A percentile compares a stretch with the other conserved stretches of the same genome.
Evolutionary conservation across 257 asterid genomes (phyloP).

Genomic region (Vinca minor): DNA sequence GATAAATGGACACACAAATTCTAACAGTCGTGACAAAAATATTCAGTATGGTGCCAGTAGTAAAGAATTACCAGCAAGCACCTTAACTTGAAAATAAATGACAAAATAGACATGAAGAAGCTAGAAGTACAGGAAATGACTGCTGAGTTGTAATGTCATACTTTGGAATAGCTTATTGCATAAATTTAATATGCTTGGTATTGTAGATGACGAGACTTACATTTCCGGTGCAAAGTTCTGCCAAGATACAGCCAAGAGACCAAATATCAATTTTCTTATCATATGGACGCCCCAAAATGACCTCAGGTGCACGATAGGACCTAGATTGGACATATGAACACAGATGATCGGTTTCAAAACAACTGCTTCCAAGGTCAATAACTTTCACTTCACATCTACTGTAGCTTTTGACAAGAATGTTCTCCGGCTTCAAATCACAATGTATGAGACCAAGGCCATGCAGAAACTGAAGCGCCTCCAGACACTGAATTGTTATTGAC

Average conservation of each 20-base stretch:
- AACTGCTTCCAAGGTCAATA: constrained; percentile 95
- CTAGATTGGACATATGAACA: constrained; percentile 97
- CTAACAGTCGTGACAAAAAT: background rate
- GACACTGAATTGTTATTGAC: constrained; percentile 93
- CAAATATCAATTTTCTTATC: constrained; percentile 88
- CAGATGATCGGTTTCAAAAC: constrained; percentile 93
- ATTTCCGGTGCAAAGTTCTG: constrained; percentile 96
- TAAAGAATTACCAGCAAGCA: background rate
- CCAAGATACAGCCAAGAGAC: constrained; percentile 99
- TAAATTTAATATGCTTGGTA: background rate
- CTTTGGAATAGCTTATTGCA: background rate
- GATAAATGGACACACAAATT: background rate
- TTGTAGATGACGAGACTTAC: constrained; percentile 42
- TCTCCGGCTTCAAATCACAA: constrained; percentile 97
- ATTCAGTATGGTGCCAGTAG: background rate
- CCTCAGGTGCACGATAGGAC: constrained; percentile 98
- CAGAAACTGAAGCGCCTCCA: constrained; percentile 92
- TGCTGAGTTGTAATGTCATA: background rate
- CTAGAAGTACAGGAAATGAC: background rate
- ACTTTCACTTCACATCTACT: constrained; percentile 99
- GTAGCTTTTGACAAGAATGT: constrained; percentile 96
- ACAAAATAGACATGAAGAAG: background rate
- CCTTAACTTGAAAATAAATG: background rate
- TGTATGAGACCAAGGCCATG: constrained; percentile 97
- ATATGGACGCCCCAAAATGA: constrained; percentile 90